Percentiles rank a stretch among this genome's conserved stretches.
Conservation (phyloP, 2,329 filamentous ascomycete genomes). For the Penicillium digitatum region DNA sequence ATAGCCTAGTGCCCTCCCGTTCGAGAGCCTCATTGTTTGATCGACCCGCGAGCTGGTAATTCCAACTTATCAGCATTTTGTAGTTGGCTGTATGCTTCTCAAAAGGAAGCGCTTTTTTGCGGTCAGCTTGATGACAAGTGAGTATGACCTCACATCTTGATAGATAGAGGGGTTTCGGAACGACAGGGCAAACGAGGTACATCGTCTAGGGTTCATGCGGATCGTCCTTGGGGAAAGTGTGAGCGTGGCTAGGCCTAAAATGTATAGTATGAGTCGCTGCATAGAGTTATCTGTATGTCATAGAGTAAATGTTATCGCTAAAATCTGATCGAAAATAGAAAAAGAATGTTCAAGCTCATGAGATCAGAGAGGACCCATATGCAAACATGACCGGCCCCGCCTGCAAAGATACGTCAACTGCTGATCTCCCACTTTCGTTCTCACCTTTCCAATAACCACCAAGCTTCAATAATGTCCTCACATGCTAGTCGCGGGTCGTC, state of each 20-base stretch:
- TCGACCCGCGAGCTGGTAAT: neutral
- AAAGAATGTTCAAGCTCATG: neutral
- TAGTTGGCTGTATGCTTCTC: neutral
- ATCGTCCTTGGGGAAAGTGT: neutral
- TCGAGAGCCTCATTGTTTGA: conserved; percentile 25
- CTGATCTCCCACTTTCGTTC: conserved; percentile 2
- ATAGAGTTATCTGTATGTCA: neutral
- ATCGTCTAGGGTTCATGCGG: neutral
- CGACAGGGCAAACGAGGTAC: neutral
- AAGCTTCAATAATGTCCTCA: conserved; percentile 7
- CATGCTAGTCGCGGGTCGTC: conserved; percentile 18
- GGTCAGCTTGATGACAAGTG: neutral
- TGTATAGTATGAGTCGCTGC: neutral
- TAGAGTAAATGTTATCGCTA: neutral
- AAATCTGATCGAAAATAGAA: neutral
- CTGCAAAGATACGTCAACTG: conserved; percentile 11
- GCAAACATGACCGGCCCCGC: neutral
- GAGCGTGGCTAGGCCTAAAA: neutral
- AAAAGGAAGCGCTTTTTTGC: neutral
- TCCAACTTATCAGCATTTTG: neutral
- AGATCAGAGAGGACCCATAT: neutral
- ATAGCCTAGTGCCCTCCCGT: conserved; percentile 44
- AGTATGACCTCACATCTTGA: neutral
- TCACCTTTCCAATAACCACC: neutral
- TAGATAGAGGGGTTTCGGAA: neutral